Evolutionary conservation across 768 basidiomycete genomes (phyloP), one percentile per base, ranked within the genome.

Genomic region (Mycena pura): DNA sequence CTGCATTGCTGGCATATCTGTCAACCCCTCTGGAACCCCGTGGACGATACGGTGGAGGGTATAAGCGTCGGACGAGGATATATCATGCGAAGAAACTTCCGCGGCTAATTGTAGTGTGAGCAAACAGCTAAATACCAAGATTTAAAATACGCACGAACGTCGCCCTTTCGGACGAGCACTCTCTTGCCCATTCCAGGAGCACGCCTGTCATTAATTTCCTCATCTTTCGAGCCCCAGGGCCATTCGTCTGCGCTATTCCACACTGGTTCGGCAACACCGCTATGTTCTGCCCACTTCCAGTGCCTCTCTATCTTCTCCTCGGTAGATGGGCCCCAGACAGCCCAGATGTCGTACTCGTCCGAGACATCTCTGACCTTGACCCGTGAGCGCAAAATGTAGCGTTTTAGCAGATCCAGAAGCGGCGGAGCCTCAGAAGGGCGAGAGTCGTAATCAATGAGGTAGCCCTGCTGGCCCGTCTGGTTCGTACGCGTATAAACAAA

Each of bases 11-110:
- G 77, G 73, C 3, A 97, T 90, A 70, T 99, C 97, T 0, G 71
- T 70, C 11, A 77, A 77, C 0, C 96, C 95, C 79, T 99, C 97
- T 2, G 97, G 92, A 3, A 99, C 90, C 5, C 95, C 95, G 41
- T 85, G 85, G 17, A 86, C 55, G 60, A 95, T 88, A 29, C 97
- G 85, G 65, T 95, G 94, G 1, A 93, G 72, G 38, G 84, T 79
- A 72, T 95, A 97, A 28, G 84, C 85, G 31, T 87, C 84, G 3
- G 76, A 59, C 0, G 79, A 60, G 13, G 77, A 78, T 28, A 83
- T 61, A 46, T 91, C 86, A 69, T 92, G 86, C 13, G 83, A 83
- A 34, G 79, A 76, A 6, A 78, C 73, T 62, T 86, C 87, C 69
- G 75, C 76, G 21, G 87, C 88, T 89, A 60, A 15, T n/a, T 1